A percentile compares a stretch with the other conserved stretches of the same genome.
phyloP scores from a whole-genome alignment of 345 rosid species.

The Heritiera fomes region DNA sequence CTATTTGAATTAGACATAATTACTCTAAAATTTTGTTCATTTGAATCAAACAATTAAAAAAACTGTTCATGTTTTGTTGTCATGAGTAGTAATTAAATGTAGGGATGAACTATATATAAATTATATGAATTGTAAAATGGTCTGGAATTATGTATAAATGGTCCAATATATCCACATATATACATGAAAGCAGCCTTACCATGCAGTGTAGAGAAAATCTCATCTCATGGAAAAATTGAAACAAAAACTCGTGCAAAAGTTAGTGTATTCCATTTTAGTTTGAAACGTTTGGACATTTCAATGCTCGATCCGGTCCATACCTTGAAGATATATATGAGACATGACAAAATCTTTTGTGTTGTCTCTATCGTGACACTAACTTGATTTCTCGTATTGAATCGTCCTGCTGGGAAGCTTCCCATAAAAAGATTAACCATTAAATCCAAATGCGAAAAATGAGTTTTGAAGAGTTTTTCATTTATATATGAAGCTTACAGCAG shows the following conservation, averaged over 20 bases:
- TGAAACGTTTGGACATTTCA: too few species aligned
- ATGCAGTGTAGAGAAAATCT: too few species aligned
- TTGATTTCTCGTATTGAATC: too few species aligned
- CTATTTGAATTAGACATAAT: too few species aligned
- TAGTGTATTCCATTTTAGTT: too few species aligned
- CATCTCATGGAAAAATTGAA: too few species aligned
- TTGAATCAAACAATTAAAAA: too few species aligned
- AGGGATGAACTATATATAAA: not conserved
- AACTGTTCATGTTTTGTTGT: not conserved
- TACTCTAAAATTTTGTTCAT: too few species aligned
- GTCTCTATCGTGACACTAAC: not conserved
- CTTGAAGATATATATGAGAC: not conserved
- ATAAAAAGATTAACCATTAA: not conserved
- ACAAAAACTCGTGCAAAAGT: too few species aligned
- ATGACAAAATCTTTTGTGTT: not conserved
- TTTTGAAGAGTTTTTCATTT: not conserved
- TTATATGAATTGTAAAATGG: not conserved
- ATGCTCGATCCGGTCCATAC: not conserved
- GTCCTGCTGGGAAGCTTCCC: not conserved
- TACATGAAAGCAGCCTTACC: too few species aligned
- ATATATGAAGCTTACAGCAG: not conserved
- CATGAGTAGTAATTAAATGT: not conserved
- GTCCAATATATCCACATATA: not conserved
- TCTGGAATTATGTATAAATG: not conserved
- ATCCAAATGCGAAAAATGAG: not conserved